These are phyloP conservation scores for Trapa incisa DNA, from an alignment of 345 rosid genomes.

Conservation along the genomic window DNA sequence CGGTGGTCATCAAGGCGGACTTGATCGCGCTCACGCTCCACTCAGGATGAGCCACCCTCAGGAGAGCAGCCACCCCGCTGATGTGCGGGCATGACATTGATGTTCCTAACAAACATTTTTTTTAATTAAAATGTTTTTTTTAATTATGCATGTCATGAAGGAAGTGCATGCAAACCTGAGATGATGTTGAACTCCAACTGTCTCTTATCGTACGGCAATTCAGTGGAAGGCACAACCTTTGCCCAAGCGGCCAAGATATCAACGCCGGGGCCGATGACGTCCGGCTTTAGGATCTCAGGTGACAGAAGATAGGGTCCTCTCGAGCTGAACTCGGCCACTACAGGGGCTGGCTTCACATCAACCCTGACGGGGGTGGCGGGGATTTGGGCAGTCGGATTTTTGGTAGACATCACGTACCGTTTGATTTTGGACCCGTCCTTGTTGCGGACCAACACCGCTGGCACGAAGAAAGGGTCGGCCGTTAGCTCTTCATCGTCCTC, in stretches of 20 bases:
- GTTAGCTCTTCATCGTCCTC: slow-evolving; percentile 32
- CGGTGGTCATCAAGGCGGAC: slow-evolving; percentile 76
- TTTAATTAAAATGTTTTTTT: too few relatives aligned
- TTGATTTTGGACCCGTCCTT: slow-evolving; percentile 41
- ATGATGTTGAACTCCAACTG: slow-evolving; percentile 53
- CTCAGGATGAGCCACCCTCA: slow-evolving; percentile 68
- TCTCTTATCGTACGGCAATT: slow-evolving; percentile 44
- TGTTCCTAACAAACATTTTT: slow-evolving; percentile 34
- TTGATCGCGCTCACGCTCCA: slow-evolving; percentile 87
- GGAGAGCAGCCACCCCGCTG: slow-evolving; percentile 69
- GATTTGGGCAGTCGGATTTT: slow-evolving; percentile 40
- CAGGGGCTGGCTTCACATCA: slow-evolving; percentile 59
- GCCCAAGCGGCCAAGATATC: slow-evolving; percentile 77
- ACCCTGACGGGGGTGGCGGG: slow-evolving; percentile 51
- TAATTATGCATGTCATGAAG: too few relatives aligned
- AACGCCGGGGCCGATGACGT: slow-evolving; percentile 88
- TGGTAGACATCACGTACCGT: slow-evolving; percentile 25
- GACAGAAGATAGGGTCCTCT: slow-evolving; percentile 75
- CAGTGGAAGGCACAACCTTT: slow-evolving; percentile 49
- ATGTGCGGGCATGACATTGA: slow-evolving; percentile 96
- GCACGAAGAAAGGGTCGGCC: slow-evolving; percentile 62
- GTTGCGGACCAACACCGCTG: slow-evolving; percentile 56
- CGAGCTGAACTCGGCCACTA: slow-evolving; percentile 79
- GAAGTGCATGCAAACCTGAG: slow-evolving; percentile 44
- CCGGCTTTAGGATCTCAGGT: slow-evolving; percentile 73